phyloP scores from a whole-genome alignment of 106 monocot genomes.

The Dendrobium catenatum region DNA sequence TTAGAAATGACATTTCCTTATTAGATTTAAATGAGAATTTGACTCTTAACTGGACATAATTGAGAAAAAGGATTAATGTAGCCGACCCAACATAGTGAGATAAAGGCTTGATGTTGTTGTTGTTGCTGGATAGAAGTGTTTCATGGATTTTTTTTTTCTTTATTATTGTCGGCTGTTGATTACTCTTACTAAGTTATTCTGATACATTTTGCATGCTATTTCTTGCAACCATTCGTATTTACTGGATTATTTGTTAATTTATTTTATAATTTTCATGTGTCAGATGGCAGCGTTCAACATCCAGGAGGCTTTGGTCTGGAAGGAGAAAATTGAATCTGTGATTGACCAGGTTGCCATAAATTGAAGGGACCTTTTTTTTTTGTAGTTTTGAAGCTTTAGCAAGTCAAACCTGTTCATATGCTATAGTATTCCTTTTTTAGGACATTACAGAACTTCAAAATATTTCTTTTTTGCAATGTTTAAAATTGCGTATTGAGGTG shows the following conservation, averaged over 20 bases:
- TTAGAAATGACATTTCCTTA: too few species aligned
- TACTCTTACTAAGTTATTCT: background rate
- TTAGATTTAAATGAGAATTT: too few species aligned
- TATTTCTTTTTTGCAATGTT: background rate
- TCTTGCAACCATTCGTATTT: background rate
- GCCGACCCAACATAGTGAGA: too few species aligned
- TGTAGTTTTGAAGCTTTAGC: background rate
- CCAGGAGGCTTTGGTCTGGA: constrained; percentile 81
- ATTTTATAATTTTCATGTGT: background rate
- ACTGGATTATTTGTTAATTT: background rate
- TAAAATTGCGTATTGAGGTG: too few species aligned
- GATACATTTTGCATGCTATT: background rate
- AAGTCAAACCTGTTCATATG: background rate
- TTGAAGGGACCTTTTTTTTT: background rate
- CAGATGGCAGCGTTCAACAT: constrained; percentile 95
- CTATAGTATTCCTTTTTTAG: background rate
- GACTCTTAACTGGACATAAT: too few species aligned
- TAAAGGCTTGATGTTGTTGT: too few species aligned
- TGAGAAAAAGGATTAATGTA: too few species aligned
- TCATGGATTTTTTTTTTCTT: background rate
- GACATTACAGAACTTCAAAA: background rate
- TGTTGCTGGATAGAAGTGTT: background rate
- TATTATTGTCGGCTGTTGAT: background rate
- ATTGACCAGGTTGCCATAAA: constrained; percentile 70
- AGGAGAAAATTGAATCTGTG: constrained; percentile 80